Conservation (phyloP, 169 alveolate genomes). For the Theileria parva region DNA sequence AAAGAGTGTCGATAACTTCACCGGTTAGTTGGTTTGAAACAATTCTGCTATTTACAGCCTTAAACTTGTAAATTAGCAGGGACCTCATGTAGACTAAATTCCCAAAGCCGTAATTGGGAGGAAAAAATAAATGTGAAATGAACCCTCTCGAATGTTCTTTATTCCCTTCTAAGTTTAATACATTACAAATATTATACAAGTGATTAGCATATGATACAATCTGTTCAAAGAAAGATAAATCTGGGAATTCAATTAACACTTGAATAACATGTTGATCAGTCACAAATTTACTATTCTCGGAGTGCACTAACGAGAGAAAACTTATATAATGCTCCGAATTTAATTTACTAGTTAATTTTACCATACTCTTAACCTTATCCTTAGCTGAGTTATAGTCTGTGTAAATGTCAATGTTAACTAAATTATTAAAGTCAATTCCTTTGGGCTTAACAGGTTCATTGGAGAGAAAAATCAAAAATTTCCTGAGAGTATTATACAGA, state of each 20-base stretch:
- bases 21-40: slow-evolving; percentile 4
- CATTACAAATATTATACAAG: neutral
- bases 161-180: neutral
- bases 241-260: neutral
- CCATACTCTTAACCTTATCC: neutral
- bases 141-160: neutral
- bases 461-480: slow-evolving; percentile 7
- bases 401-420: slow-evolving; percentile 24
- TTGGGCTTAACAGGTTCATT: slow-evolving; percentile 1
- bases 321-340: neutral
- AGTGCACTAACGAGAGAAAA: slow-evolving; percentile 24
- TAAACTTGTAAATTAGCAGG: slow-evolving; percentile 13
- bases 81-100: neutral
- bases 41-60: slow-evolving; percentile 18
- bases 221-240: neutral
- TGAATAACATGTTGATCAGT: slow-evolving; percentile 2
- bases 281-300: slow-evolving; percentile 15
- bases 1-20: slow-evolving; percentile 17
- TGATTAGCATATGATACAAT: slow-evolving; percentile 4
- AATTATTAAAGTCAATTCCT: neutral
- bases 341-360: neutral
- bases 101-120: slow-evolving; percentile 25
- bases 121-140: neutral
- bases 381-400: slow-evolving; percentile 9
- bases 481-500: slow-evolving; percentile 26